Percentiles rank a stretch among this genome's conserved stretches.
Evolutionary conservation across 257 asterid species (phyloP).

Genomic region (Henckelia pumila): DNA sequence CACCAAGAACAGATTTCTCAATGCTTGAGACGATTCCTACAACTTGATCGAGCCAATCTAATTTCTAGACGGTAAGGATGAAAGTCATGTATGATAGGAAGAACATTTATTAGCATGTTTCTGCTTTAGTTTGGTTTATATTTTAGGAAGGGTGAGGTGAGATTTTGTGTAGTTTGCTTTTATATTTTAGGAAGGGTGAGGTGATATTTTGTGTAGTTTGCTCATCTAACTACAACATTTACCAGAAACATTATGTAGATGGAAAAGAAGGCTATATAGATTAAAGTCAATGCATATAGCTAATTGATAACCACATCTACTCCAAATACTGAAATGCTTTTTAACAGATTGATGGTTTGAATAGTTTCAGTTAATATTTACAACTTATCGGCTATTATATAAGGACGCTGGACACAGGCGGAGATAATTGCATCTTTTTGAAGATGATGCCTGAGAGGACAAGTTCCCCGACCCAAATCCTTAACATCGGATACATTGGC

Average conservation of each 20-base stretch:
- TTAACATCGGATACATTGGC: not conserved
- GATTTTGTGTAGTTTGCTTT: not conserved
- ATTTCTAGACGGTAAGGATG: not conserved
- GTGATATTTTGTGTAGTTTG: not conserved
- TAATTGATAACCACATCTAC: not conserved
- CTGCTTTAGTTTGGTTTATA: not conserved
- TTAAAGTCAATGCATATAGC: too few relatives aligned
- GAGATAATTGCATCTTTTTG: not conserved
- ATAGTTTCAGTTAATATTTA: not conserved
- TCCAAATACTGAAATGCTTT: not conserved
- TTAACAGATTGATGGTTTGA: not conserved
- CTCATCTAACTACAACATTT: not conserved
- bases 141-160: not conserved
- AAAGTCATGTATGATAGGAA: not conserved
- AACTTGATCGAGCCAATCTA: not conserved
- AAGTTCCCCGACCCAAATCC: not conserved
- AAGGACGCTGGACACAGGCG: not conserved
- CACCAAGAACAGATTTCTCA: not conserved
- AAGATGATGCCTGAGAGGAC: not conserved
- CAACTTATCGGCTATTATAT: not conserved
- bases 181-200: not conserved
- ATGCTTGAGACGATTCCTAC: not conserved
- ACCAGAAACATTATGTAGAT: not conserved
- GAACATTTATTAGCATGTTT: not conserved
- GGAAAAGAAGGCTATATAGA: too few relatives aligned